Evolutionary conservation across 352 stramenopile genomes (phyloP), one percentile per base, ranked within the genome.

Genomic region (Phytopythium chamaehyphon): DNA sequence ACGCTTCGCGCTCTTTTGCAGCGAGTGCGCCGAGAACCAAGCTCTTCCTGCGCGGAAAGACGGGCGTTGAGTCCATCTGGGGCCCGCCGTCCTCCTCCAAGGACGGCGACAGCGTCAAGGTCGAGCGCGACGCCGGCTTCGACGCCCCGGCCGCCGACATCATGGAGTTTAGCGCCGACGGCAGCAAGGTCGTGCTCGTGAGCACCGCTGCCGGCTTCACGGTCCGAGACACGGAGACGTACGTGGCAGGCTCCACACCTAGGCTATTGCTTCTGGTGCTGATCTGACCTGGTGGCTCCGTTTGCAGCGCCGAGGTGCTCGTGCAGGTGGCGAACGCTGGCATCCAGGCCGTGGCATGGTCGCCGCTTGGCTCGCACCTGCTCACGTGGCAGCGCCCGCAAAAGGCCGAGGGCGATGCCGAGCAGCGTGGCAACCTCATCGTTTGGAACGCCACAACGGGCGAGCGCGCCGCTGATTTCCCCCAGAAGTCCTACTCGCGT

Each of bases 301-400:
- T 60, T 33, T 51, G 15, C 21, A 89, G 59, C 14, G 83, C 73
- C 39, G 62, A 76, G 19, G 66, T 85, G 38, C 39, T 88, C 31
- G 42, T 79, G 38, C 64, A 90, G 26, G 78, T 91, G 42, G 49
- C 63, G 21, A 90, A 94, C 55, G 57, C 77, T 4, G 84, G 84
- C 45, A 84, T 94, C 51, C 82, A 90, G 45, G 78, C 72, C 9
- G 67, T 89, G 46, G 71, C 79, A 28, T 94, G 84, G 84, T 95
- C 85, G 38, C 85, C 87, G 15, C 69, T 92, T 1, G 80, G 76
- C 35, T 90, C 71, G 50, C 81, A 94, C 39, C 55, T 96, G 56
- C 67, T 96, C 39, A 92, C 87, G 57, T 96, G 87, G 87, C 80
- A 96, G 68, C 85, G 86, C 0, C 82, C 83, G 8, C 66, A 85